Evolutionary conservation across 192 early-diverging fungal species (phyloP), one percentile per base, ranked within the genome.

Genomic region (Coemansia sp.): DNA sequence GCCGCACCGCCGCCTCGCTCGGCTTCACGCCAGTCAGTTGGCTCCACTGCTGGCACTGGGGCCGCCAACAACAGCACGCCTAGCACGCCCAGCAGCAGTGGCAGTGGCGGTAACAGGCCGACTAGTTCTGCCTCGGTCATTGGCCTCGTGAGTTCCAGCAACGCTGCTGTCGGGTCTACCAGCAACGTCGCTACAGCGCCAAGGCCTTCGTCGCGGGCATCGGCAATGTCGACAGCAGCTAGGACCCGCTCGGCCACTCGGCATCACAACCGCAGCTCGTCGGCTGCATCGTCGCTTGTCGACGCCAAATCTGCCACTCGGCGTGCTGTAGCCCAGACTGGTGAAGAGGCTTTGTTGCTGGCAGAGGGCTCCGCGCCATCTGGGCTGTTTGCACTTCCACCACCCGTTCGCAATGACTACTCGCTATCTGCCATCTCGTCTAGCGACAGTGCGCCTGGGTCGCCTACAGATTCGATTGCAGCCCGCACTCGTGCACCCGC

Each of bases 191-290:
- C 59, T 48, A 65, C 77, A 29, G 61, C 69, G 41, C 41, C 62
- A 72, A 75, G 79, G 1, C 75, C 79, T 6, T 76, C 79, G 21
- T 82, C 79, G 42, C 70, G 79, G 39, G 74, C 79, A 32, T 73
- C 77, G 0, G 68, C 70, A 42, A 69, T 68, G 31, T 82, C 79
- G 55, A 51, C 63, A 17, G 61, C 68, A 39, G 66, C 68, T 32
- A 63, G 39, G 19, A 34, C 72, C 1, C 72, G 67, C 65, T 27
- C 68, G 7, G 27, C 59, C n/a, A 19, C 59, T 42, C 63, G 61
- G 27, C 70, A 63, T 17, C 75, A 77, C 53, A 64, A 46, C 15
- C 80, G 80, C 63, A 82, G 80, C 75, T 82, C 80, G 21, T 82
- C 80, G 21, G 66, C 75, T 9, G 80, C 72, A 15, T 71, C 80